A percentile compares a stretch with the other conserved stretches of the same genome.
These are phyloP conservation scores for Zychaea mexicana DNA, from an alignment of 371 early-diverging fungal genomes.

Conservation along the genomic window DNA sequence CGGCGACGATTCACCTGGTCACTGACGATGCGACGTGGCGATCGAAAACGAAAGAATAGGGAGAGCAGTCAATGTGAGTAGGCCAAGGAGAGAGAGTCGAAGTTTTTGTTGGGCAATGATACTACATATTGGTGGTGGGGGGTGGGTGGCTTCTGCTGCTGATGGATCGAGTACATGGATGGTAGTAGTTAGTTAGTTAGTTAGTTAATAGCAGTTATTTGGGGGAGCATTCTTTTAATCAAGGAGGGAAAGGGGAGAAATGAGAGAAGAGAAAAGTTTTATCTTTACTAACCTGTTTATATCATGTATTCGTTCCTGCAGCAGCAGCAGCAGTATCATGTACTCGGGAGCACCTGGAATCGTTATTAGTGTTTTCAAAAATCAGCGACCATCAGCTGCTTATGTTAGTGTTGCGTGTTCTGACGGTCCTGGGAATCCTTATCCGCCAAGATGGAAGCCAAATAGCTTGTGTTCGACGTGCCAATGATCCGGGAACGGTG, in stretches of 20 bases:
- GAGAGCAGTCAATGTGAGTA: background rate
- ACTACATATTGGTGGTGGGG: too few relatives aligned
- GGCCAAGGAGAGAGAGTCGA: background rate
- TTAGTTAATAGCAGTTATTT: too few relatives aligned
- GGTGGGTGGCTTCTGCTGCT: too few relatives aligned
- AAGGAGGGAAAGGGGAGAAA: too few relatives aligned
- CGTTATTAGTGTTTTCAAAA: background rate
- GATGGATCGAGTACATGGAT: too few relatives aligned
- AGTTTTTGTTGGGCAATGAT: too few relatives aligned
- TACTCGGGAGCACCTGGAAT: slow-evolving; percentile 7
- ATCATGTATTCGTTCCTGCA: background rate
- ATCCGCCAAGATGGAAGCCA: background rate
- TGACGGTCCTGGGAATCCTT: slow-evolving; percentile 8
- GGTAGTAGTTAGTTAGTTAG: too few relatives aligned
- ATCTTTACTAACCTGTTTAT: background rate
- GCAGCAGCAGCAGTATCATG: background rate
- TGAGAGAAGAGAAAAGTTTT: too few relatives aligned
- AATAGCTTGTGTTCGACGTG: background rate
- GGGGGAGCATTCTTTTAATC: too few relatives aligned
- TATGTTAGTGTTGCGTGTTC: slow-evolving; percentile 1
- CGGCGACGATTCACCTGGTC: background rate
- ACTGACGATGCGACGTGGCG: slow-evolving; percentile 1
- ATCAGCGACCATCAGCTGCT: background rate
- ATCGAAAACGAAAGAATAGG: slow-evolving; percentile 1
- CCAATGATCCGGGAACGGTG: background rate